Evolutionary conservation across 1,284 basidiomycete genomes (phyloP).

Genomic region (Puccinia novopanici): DNA sequence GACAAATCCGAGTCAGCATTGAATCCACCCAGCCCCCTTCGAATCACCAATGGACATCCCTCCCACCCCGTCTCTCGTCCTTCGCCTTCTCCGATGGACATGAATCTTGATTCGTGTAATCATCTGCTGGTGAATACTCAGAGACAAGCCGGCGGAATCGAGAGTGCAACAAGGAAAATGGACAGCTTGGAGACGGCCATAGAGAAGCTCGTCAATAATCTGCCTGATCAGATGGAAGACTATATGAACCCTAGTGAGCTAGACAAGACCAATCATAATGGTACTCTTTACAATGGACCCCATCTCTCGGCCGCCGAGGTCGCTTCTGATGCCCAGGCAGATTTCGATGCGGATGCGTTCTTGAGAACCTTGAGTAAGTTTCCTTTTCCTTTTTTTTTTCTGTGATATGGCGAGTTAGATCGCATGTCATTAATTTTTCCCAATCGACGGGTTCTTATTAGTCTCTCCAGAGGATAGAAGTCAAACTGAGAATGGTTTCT

Average conservation of each 20-base stretch:
- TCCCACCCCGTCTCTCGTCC: neutral
- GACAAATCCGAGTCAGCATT: neutral
- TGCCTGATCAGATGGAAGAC: slow-evolving; percentile 28
- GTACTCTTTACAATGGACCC: neutral
- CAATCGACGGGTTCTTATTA: neutral
- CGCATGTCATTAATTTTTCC: neutral
- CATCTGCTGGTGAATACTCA: slow-evolving; percentile 2
- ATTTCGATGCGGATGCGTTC: slow-evolving; percentile 33
- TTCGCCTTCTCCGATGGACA: slow-evolving; percentile 1
- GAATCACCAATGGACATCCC: slow-evolving; percentile 33
- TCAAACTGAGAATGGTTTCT: slow-evolving; percentile 5
- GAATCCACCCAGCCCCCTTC: slow-evolving; percentile 34
- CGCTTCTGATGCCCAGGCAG: neutral
- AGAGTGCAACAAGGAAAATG: neutral
- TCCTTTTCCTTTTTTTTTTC: neutral
- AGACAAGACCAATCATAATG: neutral
- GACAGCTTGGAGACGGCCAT: slow-evolving; percentile 44
- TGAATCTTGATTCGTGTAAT: neutral
- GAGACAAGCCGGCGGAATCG: slow-evolving; percentile 17
- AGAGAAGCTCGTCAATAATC: slow-evolving; percentile 30
- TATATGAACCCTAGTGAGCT: neutral
- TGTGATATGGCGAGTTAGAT: neutral
- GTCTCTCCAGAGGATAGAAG: neutral
- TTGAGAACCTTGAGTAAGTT: slow-evolving; percentile 25
- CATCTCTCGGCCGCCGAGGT: neutral